Evolutionary conservation across 2,329 filamentous ascomycete genomes (phyloP).

Genomic region (Fusarium continuum): DNA sequence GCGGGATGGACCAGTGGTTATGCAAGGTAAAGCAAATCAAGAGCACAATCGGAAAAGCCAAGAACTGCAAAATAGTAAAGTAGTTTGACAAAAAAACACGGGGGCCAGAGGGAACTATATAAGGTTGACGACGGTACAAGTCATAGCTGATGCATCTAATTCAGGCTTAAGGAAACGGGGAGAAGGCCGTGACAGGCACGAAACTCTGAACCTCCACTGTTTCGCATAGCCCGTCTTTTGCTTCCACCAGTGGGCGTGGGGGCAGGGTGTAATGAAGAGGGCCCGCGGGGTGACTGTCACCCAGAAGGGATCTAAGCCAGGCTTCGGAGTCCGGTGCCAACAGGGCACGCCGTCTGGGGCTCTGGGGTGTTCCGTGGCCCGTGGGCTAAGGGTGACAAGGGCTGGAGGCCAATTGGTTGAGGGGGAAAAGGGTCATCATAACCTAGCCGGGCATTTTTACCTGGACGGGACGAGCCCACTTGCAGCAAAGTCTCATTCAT

Average conservation of each 20-base stretch:
- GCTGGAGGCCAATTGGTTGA: constrained; percentile 7
- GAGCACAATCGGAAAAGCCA: constrained; percentile 12
- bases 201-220: constrained; percentile 30
- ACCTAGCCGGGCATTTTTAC: constrained; percentile 6
- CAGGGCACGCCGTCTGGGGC: constrained; percentile 7
- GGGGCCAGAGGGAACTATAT: constrained; percentile 40
- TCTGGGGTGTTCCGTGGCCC: background rate
- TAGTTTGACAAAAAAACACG: constrained; percentile 14
- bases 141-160: constrained; percentile 30
- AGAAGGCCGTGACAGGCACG: constrained; percentile 40
- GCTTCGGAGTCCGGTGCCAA: background rate
- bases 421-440: constrained; percentile 3
- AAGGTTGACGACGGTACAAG: constrained; percentile 40
- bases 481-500: background rate
- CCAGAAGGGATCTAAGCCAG: constrained; percentile 7
- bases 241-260: constrained; percentile 35
- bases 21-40: constrained; percentile 11
- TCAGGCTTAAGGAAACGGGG: constrained; percentile 41
- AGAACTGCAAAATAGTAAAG: constrained; percentile 14
- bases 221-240: constrained; percentile 19
- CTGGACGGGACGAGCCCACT: background rate
- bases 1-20: constrained; percentile 10
- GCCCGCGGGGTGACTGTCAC: constrained; percentile 30
- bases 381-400: constrained; percentile 2
- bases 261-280: constrained; percentile 36